Percentiles rank a stretch among this genome's conserved stretches.
These are phyloP conservation scores for Aspergillus olivimuriae DNA, from an alignment of 495 filamentous ascomycete genomes.

Conservation along the genomic window DNA sequence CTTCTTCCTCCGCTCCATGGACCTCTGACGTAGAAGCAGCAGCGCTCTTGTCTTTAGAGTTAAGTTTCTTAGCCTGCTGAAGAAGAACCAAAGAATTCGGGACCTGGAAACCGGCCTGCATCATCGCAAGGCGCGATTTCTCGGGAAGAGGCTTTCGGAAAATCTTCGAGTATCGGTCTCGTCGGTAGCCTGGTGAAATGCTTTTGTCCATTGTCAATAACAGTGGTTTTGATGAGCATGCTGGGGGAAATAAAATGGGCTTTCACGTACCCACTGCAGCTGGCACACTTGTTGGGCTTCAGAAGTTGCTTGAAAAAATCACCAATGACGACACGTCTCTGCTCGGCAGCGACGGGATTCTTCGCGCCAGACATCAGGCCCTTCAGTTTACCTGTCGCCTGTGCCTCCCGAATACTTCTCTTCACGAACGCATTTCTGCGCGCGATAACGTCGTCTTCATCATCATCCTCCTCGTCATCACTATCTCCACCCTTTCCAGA, in stretches of 20 bases:
- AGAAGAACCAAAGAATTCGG: slow-evolving; percentile 53
- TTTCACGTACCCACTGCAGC: slow-evolving; percentile 65
- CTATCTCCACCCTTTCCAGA: slow-evolving; percentile 39
- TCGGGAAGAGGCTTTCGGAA: slow-evolving; percentile 71
- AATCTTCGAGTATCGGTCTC: slow-evolving; percentile 84
- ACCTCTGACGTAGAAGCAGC: slow-evolving; percentile 22
- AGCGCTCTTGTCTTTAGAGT: slow-evolving; percentile 27
- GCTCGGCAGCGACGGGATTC: slow-evolving; percentile 72
- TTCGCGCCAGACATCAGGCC: slow-evolving; percentile 56
- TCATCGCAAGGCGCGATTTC: slow-evolving; percentile 70
- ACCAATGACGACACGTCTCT: slow-evolving; percentile 67
- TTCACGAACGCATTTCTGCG: slow-evolving; percentile 66
- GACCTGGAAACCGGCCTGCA: slow-evolving; percentile 59
- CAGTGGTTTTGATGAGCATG: slow-evolving; percentile 4
- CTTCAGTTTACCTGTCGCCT: slow-evolving; percentile 36
- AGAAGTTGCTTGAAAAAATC: slow-evolving; percentile 69
- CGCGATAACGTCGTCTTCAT: slow-evolving; percentile 58
- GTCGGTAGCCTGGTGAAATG: slow-evolving; percentile 71
- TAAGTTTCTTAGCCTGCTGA: slow-evolving; percentile 32
- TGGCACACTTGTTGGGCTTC: slow-evolving; percentile 58
- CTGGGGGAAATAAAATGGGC: too few species aligned
- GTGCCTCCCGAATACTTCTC: slow-evolving; percentile 51
- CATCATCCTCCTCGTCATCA: slow-evolving; percentile 47
- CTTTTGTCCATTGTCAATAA: slow-evolving; percentile 30
- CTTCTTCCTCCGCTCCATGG: slow-evolving; percentile 62